Evolutionary conservation across 371 early-diverging fungal genomes (phyloP).

Genomic region (Massospora cicadina): DNA sequence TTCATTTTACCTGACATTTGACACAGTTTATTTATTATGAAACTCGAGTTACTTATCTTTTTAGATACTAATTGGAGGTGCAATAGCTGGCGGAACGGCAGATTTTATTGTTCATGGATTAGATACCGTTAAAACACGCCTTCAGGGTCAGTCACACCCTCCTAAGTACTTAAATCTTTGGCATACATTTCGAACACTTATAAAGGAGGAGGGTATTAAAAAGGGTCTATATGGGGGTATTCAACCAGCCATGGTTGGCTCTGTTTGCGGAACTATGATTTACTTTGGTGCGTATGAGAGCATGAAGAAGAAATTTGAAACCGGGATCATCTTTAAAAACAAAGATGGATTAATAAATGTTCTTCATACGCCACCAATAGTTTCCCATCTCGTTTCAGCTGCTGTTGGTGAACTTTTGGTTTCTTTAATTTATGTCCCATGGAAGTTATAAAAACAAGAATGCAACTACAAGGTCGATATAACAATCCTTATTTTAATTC

Average conservation of each 20-base stretch:
- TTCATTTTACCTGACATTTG: too few species aligned
- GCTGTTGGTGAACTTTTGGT: constrained; percentile 53
- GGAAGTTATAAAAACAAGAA: constrained; percentile 50
- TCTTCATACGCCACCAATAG: constrained; percentile 31
- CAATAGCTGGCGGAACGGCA: constrained; percentile 46
- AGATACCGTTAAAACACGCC: constrained; percentile 62
- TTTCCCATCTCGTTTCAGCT: constrained; percentile 43
- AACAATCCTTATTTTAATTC: constrained; percentile 58
- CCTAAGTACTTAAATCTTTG: constrained; percentile 41
- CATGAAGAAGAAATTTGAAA: constrained; percentile 22
- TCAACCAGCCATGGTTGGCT: constrained; percentile 54
- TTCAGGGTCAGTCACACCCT: constrained; percentile 43
- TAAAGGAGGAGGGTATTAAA: constrained; percentile 44
- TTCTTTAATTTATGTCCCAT: constrained; percentile 57
- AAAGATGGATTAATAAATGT: constrained; percentile 27
- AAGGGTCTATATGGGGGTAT: constrained; percentile 57
- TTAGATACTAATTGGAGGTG: constrained; percentile 47
- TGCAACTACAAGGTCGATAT: constrained; percentile 64
- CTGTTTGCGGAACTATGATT: constrained; percentile 43
- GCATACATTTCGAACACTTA: constrained; percentile 40
- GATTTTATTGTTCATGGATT: constrained; percentile 63
- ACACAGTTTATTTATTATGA: too few species aligned
- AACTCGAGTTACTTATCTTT: too few species aligned
- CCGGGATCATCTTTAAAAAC: background rate
- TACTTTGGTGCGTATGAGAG: constrained; percentile 64